Percentiles rank a stretch among this genome's conserved stretches.
Evolutionary conservation across 2,329 filamentous ascomycete genomes (phyloP).

Genomic region (Metarhizium anisopliae): DNA sequence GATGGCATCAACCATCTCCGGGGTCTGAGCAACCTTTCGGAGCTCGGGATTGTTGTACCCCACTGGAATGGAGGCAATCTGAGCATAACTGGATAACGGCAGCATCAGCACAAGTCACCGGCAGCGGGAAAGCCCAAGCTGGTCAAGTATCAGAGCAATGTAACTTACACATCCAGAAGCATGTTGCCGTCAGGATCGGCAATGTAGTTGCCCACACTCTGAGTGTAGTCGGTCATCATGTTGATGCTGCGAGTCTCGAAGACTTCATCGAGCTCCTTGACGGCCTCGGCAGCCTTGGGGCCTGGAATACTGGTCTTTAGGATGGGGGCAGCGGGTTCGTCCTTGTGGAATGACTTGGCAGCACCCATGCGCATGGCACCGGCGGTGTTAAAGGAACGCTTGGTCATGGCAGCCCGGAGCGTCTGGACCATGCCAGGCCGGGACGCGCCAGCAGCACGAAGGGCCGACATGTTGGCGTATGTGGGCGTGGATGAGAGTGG

Average conservation of each 20-base stretch:
- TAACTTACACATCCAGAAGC: constrained; percentile 59
- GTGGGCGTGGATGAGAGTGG: not conserved
- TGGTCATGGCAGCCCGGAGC: constrained; percentile 3
- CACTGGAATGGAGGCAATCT: constrained; percentile 87
- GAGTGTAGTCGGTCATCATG: constrained; percentile 68
- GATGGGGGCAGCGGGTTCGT: constrained; percentile 43
- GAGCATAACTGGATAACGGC: constrained; percentile 54
- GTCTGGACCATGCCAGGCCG: constrained; percentile 3
- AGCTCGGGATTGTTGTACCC: constrained; percentile 86
- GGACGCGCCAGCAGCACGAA: constrained; percentile 9
- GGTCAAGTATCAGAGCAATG: not conserved
- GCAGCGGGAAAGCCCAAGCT: not conserved
- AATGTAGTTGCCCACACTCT: constrained; percentile 74
- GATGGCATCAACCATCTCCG: constrained; percentile 70
- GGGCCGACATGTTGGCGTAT: constrained; percentile 7
- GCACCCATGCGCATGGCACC: constrained; percentile 18
- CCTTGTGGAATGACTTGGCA: constrained; percentile 31
- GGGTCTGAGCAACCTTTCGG: constrained; percentile 58
- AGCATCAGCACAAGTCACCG: not conserved
- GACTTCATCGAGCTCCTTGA: constrained; percentile 64
- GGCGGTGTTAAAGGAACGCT: constrained; percentile 8
- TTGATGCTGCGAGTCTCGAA: constrained; percentile 83
- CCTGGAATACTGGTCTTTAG: constrained; percentile 62
- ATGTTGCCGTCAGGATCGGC: constrained; percentile 63
- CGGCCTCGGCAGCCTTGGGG: constrained; percentile 60